Conservation (phyloP, 805 yeast genomes). For the Schizosaccharomyces osmophilus region DNA sequence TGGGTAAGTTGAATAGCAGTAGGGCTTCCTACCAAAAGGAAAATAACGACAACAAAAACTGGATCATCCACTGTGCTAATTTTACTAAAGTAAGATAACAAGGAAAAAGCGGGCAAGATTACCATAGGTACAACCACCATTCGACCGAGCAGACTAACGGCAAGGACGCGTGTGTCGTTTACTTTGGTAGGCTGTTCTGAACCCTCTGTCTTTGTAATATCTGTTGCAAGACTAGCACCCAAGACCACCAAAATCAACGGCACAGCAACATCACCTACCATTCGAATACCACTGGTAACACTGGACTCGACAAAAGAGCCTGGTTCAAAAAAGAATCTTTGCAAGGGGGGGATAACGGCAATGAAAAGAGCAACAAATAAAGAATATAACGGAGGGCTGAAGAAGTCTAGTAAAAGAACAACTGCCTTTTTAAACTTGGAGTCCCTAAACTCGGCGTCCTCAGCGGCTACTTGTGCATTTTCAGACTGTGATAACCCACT, state of each 20-base stretch:
- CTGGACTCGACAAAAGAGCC: conserved; percentile 27
- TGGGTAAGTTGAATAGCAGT: conserved; percentile 47
- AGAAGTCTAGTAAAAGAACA: background rate
- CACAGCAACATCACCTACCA: conserved; percentile 33
- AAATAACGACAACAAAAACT: conserved; percentile 32
- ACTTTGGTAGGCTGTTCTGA: conserved; percentile 8
- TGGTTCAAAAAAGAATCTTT: conserved; percentile 21
- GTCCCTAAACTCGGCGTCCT: background rate
- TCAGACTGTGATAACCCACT: no score
- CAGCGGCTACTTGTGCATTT: background rate
- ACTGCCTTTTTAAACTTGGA: background rate
- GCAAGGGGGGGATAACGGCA: conserved; percentile 29
- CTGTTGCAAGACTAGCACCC: conserved; percentile 37
- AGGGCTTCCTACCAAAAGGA: conserved; percentile 35
- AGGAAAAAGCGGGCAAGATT: conserved; percentile 28
- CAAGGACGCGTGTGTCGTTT: conserved; percentile 21
- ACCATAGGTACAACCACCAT: conserved; percentile 36
- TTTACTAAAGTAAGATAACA: conserved; percentile 26
- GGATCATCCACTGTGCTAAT: conserved; percentile 29
- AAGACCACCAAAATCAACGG: conserved; percentile 37
- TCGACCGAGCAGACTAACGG: conserved; percentile 30
- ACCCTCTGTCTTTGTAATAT: conserved; percentile 20
- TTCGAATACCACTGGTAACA: conserved; percentile 26
- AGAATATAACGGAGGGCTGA: conserved; percentile 27
- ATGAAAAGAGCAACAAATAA: conserved; percentile 36